phyloP scores from a whole-genome alignment of 805 yeast genomes.

The Kluyveromyces lactis region DNA sequence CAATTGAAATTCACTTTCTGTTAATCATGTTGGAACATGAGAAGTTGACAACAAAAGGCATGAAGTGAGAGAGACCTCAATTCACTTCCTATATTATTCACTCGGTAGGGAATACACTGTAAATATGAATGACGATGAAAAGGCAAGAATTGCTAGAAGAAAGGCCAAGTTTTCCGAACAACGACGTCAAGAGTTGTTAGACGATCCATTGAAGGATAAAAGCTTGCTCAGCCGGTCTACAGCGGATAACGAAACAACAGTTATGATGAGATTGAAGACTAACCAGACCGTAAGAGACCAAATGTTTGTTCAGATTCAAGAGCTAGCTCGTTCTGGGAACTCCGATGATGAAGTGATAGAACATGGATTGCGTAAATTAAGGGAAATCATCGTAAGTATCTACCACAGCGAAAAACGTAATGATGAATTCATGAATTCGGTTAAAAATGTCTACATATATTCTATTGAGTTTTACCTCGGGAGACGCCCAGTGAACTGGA shows the following conservation, averaged over 20 bases:
- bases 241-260: conserved; percentile 26
- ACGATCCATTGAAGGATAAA: conserved; percentile 27
- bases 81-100: too few relatives aligned
- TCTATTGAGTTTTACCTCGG: conserved; percentile 13
- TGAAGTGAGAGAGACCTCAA: too few relatives aligned
- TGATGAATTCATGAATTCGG: conserved; percentile 10
- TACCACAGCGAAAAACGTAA: conserved; percentile 9
- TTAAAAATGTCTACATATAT: conserved; percentile 12
- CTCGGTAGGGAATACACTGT: too few relatives aligned
- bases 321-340: conserved; percentile 6
- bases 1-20: too few relatives aligned
- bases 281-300: conserved; percentile 35
- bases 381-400: conserved; percentile 21
- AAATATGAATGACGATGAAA: conserved; percentile 8
- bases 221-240: conserved; percentile 59
- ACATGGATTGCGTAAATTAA: conserved; percentile 27
- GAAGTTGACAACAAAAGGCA: too few relatives aligned
- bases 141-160: conserved; percentile 21
- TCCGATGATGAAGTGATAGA: conserved; percentile 13
- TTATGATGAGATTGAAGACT: conserved; percentile 29
- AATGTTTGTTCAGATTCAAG: conserved; percentile 33
- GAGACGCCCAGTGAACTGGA: background rate
- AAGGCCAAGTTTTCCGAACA: conserved; percentile 27
- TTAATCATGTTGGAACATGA: too few relatives aligned
- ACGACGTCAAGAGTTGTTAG: conserved; percentile 16